phyloP scores from a whole-genome alignment of 108 stramenopile genomes.

The Epithemia pelagica region DNA sequence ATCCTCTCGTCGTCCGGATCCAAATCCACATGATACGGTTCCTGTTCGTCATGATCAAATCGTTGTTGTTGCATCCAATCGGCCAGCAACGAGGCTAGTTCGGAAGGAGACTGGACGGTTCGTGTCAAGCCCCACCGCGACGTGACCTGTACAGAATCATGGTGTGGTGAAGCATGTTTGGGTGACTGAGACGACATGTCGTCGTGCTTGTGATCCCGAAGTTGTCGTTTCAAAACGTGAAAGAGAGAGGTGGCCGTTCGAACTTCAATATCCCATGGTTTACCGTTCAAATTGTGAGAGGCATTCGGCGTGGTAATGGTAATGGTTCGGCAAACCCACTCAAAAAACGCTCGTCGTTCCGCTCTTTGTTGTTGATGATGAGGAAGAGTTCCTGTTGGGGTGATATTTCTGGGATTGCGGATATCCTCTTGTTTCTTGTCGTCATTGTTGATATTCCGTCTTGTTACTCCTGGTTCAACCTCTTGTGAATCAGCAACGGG shows the following conservation, averaged over 20 bases:
- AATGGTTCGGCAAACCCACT: background rate
- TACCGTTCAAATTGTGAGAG: conserved; percentile 7
- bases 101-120: conserved; percentile 26
- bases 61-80: conserved; percentile 39
- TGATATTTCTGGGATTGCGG: too few species aligned
- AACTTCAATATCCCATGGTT: conserved; percentile 66
- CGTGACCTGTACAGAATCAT: conserved; percentile 9
- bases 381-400: too few species aligned
- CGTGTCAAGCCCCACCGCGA: conserved; percentile 60
- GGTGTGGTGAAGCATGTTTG: too few species aligned
- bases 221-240: conserved; percentile 41
- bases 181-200: conserved; percentile 9
- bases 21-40: background rate
- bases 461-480: too few species aligned
- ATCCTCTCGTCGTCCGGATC: background rate
- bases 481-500: too few species aligned
- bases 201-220: too few species aligned
- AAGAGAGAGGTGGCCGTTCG: conserved; percentile 49
- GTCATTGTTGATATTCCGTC: too few species aligned
- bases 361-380: too few species aligned
- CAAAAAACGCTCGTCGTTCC: too few species aligned
- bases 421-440: too few species aligned
- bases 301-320: background rate
- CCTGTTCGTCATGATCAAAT: conserved; percentile 41
- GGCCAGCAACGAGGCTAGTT: conserved; percentile 26